Evolutionary conservation across 1,139 yeast genomes (phyloP).

Genomic region (Candida smagusa): DNA sequence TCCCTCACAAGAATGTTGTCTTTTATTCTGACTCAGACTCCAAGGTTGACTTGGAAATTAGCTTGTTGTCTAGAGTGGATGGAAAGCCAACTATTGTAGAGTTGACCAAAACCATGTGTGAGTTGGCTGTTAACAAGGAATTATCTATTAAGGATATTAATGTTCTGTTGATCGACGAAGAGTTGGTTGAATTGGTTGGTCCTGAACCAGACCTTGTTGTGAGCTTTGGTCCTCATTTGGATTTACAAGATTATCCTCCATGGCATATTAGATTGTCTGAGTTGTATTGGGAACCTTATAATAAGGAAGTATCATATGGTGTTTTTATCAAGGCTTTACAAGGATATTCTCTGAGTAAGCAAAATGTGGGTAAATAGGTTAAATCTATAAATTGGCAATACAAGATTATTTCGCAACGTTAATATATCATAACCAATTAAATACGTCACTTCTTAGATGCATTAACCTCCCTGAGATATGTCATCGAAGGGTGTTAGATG

Average conservation of each 20-base stretch:
- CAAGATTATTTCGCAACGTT: no score
- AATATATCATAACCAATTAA: no score
- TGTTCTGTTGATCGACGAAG: conserved; percentile 70
- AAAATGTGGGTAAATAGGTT: conserved; percentile 73
- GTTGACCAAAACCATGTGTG: conserved; percentile 82
- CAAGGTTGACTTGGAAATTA: conserved; percentile 56
- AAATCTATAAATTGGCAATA: no score
- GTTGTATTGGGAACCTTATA: conserved; percentile 86
- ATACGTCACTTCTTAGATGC: no score
- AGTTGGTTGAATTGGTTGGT: conserved; percentile 73
- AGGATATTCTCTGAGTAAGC: conserved; percentile 74
- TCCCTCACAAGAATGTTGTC: conserved; percentile 59
- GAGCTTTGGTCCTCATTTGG: conserved; percentile 80
- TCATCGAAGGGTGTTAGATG: no score
- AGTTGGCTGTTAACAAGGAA: conserved; percentile 61
- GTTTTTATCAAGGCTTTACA: conserved; percentile 84
- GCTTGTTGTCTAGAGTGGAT: conserved; percentile 69
- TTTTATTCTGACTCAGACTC: conserved; percentile 36
- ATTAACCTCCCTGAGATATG: no score
- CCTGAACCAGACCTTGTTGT: conserved; percentile 87
- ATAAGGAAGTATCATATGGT: conserved; percentile 74
- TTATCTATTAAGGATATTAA: conserved; percentile 67
- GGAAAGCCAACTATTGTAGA: conserved; percentile 91
- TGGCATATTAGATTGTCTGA: conserved; percentile 95
- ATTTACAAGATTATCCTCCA: conserved; percentile 94